Evolutionary conservation across 306 rosid genomes (phyloP).

Genomic region (Malus fusca): DNA sequence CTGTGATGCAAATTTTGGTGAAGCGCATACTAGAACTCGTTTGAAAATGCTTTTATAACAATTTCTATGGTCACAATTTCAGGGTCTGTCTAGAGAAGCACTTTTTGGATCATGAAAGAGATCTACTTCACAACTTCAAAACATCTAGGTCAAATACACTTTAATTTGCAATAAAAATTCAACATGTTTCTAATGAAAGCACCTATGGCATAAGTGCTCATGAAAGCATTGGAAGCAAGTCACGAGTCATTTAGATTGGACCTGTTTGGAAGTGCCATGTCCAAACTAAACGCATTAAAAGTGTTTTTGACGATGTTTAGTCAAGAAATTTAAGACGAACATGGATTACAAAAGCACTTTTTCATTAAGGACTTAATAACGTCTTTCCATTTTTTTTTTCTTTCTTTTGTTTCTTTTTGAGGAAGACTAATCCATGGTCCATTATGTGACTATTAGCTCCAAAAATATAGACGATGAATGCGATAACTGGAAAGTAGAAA

Average conservation of each 20-base stretch:
- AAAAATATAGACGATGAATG: too few species aligned
- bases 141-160: background rate
- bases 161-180: background rate
- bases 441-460: too few species aligned
- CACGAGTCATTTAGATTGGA: too few species aligned
- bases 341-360: background rate
- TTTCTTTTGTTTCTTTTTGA: too few species aligned
- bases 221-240: background rate
- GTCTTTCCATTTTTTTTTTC: background rate
- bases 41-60: background rate
- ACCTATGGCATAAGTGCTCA: background rate
- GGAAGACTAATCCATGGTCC: background rate
- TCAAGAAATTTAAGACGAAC: background rate
- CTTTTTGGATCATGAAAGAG: background rate
- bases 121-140: background rate
- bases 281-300: background rate
- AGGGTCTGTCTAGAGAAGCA: background rate
- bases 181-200: background rate
- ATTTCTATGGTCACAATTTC: too few species aligned
- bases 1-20: background rate
- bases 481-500: background rate
- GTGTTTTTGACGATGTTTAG: background rate
- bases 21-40: background rate
- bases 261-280: background rate
- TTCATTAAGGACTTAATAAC: background rate